Base-by-base conservation (phyloP, 2,329 filamentous ascomycete species). In the Davidsoniella eucalypti region DNA sequence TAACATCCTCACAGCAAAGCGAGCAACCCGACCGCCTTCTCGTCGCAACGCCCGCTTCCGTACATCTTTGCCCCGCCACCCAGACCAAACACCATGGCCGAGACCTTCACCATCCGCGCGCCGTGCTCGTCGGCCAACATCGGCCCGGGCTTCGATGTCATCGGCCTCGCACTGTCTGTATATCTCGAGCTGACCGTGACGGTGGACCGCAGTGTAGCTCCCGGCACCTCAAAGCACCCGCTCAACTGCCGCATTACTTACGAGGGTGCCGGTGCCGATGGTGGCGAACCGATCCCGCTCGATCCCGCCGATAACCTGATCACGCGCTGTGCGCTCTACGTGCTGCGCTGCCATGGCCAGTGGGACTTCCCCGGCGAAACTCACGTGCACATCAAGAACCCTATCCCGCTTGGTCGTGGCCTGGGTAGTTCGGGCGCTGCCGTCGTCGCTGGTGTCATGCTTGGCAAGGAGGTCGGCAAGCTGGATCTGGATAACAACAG, bases 81-180 rank as follows among this genome's bases (percentile, higher is more conserved):
- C 17, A 50, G 14, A 17, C 17, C n/a, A 12, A 29, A 23, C 10
- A 49, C 17, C n/a, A 72, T 72, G 68, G 52, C 52, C 44, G 73
- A 78, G 61, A 77, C 76, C 50, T 82, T 84, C 65, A 69, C 74
- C 58, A 84, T 87, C 71, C 78, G 75, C 67, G 86, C 87, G 55
- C 90, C 90, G 56, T 93, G 86, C 69, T 96, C 90, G 54, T 95
- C 88, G 55, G 90, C 90, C 68, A 96, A 96, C 71, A 95, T 96
- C 62, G 90, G 87, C 58, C 90, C 90, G 45, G 90, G 90, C 53
- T 98, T 96, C 72, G 90, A 98, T 71, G 90, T 95, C 59, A 94
- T 96, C 64, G 87, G 92, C 58, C 81, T 98, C 55, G 90, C 90
- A 7, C 75, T 98, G 57, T 94, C 87, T 57, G 80, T 95, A 65